phyloP scores from a whole-genome alignment of 805 yeast species.

The Monosporozyma siamensis region DNA sequence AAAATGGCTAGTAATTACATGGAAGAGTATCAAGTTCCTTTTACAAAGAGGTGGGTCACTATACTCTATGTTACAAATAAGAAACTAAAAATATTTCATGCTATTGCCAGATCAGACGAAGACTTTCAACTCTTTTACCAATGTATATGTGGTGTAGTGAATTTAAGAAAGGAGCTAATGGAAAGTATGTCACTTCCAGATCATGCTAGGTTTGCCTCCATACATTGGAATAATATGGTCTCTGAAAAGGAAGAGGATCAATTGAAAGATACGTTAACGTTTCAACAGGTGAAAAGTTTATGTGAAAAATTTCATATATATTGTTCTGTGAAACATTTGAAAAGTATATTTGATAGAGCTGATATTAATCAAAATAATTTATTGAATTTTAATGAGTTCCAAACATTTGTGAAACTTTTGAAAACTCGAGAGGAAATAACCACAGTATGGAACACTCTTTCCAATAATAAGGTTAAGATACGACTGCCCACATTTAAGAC shows the following conservation, averaged over 20 bases:
- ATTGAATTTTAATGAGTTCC: slow-evolving; percentile 65
- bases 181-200: slow-evolving; percentile 52
- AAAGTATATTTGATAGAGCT: slow-evolving; percentile 42
- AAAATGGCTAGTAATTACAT: slow-evolving; percentile 75
- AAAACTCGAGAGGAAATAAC: slow-evolving; percentile 57
- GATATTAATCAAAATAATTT: slow-evolving; percentile 42
- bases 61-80: slow-evolving; percentile 58
- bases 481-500: background rate
- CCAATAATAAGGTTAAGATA: slow-evolving; percentile 21
- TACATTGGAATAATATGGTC: slow-evolving; percentile 52
- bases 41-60: slow-evolving; percentile 66
- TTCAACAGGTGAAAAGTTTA: slow-evolving; percentile 58
- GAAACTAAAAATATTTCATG: slow-evolving; percentile 69
- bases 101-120: slow-evolving; percentile 48
- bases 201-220: slow-evolving; percentile 47
- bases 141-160: slow-evolving; percentile 46
- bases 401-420: slow-evolving; percentile 57
- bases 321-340: slow-evolving; percentile 42
- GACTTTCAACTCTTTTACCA: slow-evolving; percentile 47
- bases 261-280: slow-evolving; percentile 37
- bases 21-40: slow-evolving; percentile 71
- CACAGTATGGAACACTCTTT: slow-evolving; percentile 37
- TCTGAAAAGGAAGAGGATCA: slow-evolving; percentile 29
- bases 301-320: slow-evolving; percentile 64
- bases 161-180: slow-evolving; percentile 52